Percentiles rank a stretch among this genome's conserved stretches.
phyloP scores from a whole-genome alignment of 768 basidiomycete genomes.

The Trametes gibbosa region DNA sequence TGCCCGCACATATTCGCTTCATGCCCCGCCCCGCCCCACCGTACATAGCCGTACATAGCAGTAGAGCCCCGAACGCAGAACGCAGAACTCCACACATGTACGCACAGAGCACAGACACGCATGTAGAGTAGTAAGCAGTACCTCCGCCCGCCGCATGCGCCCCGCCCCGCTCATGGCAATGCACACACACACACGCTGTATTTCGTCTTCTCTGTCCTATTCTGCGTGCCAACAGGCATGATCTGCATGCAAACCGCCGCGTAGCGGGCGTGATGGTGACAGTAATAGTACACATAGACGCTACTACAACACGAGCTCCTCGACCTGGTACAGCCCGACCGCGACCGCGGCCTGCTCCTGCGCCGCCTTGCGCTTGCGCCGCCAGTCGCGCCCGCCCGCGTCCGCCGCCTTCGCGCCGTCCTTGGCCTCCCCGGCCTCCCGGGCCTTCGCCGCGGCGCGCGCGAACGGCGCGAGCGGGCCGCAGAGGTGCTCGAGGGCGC shows the following conservation, averaged over 20 bases:
- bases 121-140: neutral
- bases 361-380: slow-evolving; percentile 45
- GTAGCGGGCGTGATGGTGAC: too few species aligned
- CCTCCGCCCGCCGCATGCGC: neutral
- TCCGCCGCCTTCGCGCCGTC: slow-evolving; percentile 5
- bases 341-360: slow-evolving; percentile 50
- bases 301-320: slow-evolving; percentile 46
- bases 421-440: slow-evolving; percentile 29
- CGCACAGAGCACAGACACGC: neutral
- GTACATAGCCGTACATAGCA: neutral
- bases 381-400: slow-evolving; percentile 30
- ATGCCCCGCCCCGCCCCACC: too few species aligned
- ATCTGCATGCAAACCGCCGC: too few species aligned
- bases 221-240: neutral
- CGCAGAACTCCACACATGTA: neutral
- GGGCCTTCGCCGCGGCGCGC: slow-evolving; percentile 43
- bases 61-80: neutral
- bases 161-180: neutral
- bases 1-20: neutral
- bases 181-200: slow-evolving; percentile 3
- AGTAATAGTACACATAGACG: neutral
- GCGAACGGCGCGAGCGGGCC: slow-evolving; percentile 65
- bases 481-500: slow-evolving; percentile 52
- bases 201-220: neutral
- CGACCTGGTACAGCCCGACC: slow-evolving; percentile 68